A percentile compares a stretch with the other conserved stretches of the same genome.
phyloP scores from a whole-genome alignment of 2,329 filamentous ascomycete species.

The Pyricularia grisea region DNA sequence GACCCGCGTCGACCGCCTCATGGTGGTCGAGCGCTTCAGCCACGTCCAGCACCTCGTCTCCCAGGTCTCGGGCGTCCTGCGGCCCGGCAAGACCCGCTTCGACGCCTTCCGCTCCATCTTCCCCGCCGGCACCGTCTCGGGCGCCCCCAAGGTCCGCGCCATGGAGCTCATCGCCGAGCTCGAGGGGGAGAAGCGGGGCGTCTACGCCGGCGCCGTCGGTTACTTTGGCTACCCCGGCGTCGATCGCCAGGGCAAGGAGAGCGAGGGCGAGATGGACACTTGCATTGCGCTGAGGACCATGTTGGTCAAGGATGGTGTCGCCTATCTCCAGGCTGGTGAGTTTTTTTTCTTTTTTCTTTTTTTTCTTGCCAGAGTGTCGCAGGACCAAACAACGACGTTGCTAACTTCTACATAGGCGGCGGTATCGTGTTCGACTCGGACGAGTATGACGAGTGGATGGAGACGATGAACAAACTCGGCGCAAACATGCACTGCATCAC shows the following conservation, averaged over 20 bases:
- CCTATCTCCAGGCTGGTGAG: slow-evolving; percentile 75
- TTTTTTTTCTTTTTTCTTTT: neutral
- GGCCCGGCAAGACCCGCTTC: slow-evolving; percentile 77
- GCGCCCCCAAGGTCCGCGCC: slow-evolving; percentile 88
- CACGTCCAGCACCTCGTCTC: slow-evolving; percentile 97
- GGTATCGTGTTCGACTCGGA: slow-evolving; percentile 95
- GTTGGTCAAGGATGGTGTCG: slow-evolving; percentile 83
- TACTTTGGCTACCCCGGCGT: slow-evolving; percentile 87
- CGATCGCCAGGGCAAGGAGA: slow-evolving; percentile 42
- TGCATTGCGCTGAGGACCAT: slow-evolving; percentile 79
- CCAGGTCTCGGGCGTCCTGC: slow-evolving; percentile 85
- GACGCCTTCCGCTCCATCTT: slow-evolving; percentile 96
- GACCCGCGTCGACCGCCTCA: slow-evolving; percentile 84
- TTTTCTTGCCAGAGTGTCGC: neutral
- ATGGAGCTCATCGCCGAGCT: slow-evolving; percentile 97
- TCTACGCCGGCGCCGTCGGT: slow-evolving; percentile 92
- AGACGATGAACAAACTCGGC: slow-evolving; percentile 91
- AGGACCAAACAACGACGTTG: neutral
- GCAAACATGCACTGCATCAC: slow-evolving; percentile 86
- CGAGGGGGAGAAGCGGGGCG: slow-evolving; percentile 85
- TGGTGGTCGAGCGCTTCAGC: slow-evolving; percentile 90
- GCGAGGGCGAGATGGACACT: slow-evolving; percentile 87
- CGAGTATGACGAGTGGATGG: slow-evolving; percentile 81
- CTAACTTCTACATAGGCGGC: slow-evolving; percentile 43
- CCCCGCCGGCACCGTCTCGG: slow-evolving; percentile 90